Base-by-base conservation (phyloP, 2,329 filamentous ascomycete genomes). In the Diaporthe sp. region DNA sequence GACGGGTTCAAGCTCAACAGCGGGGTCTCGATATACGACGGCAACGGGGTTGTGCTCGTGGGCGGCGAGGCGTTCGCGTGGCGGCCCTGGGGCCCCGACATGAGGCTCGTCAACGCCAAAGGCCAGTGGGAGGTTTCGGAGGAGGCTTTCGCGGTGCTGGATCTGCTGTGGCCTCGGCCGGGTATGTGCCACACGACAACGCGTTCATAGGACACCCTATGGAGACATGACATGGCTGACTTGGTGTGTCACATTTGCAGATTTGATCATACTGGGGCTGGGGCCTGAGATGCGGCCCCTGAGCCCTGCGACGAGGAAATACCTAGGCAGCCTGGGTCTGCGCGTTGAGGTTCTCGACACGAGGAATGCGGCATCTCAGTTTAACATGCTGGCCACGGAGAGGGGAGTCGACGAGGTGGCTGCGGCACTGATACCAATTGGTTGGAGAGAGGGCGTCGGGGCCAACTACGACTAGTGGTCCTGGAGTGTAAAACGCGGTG, bases 321-420 rank as follows among this genome's bases (percentile, higher is more conserved):
- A 92, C 78, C 91, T 99, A 73, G 93, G 92, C 76, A 89, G 90
- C 39, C 83, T 98, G 55, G 97, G 97, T 0, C 94, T 98, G 78
- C 88, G 94, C 73, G 88, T 98, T 7, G 97, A 99, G 80, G 89
- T 98, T 4, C 89, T 96, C 80, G 97, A 98, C 84, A 98, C 97
- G 42, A 88, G 95, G 76, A 98, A 98, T 84, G 97, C 97, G 12
- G 94, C 96, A 1, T 93, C 96, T 44, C 95, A 98, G 82, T 99
- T 97, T 83, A 99, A 99, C 81, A 82, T 99, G 79, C 85, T 99
- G 71, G 96, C 95, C n/a, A 98, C 95, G 25, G 97, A 99, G 85
- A 88, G 97, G 69, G 96, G 97, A 1, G 92, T 97, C 8, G 88
- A 91, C 27, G 93, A 96, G 79, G 92, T 98, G 76, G 96, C 95